Percentiles rank a stretch among this genome's conserved stretches.
These are phyloP conservation scores for Triangularia setosa DNA, from an alignment of 2,329 filamentous ascomycete genomes.

Conservation along the genomic window DNA sequence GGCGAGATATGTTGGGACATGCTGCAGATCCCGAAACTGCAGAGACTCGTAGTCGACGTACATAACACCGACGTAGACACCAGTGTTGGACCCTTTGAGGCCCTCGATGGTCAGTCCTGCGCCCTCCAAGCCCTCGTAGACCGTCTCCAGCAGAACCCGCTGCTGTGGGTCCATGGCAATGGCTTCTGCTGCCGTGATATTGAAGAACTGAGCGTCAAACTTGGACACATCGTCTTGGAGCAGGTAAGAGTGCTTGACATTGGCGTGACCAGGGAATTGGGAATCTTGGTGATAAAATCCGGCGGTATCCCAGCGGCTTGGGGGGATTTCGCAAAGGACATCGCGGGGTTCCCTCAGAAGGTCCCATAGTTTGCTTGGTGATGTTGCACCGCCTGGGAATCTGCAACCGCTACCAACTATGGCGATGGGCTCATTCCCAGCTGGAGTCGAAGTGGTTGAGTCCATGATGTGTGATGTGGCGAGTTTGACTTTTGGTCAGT, in stretches of 20 bases:
- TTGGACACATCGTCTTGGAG: slow-evolving; percentile 13
- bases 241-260: slow-evolving; percentile 17
- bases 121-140: slow-evolving; percentile 20
- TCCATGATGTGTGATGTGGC: no score
- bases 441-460: neutral
- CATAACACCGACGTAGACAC: slow-evolving; percentile 33
- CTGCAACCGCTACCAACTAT: slow-evolving; percentile 24
- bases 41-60: slow-evolving; percentile 27
- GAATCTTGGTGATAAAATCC: slow-evolving; percentile 18
- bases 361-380: slow-evolving; percentile 30
- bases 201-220: slow-evolving; percentile 22
- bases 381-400: slow-evolving; percentile 27
- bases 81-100: slow-evolving; percentile 28
- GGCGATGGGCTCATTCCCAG: slow-evolving; percentile 18
- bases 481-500: neutral
- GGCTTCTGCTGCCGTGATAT: slow-evolving; percentile 17
- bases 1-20: slow-evolving; percentile 19
- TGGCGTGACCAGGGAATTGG: slow-evolving; percentile 9
- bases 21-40: slow-evolving; percentile 6
- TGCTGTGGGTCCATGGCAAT: slow-evolving; percentile 20
- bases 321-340: slow-evolving; percentile 9
- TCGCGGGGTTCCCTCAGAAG: slow-evolving; percentile 24
- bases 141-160: slow-evolving; percentile 18
- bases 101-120: slow-evolving; percentile 29
- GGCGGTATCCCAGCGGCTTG: slow-evolving; percentile 10